These are phyloP conservation scores for Ceratocystis variospora DNA, from an alignment of 2,329 filamentous ascomycete species.

Conservation along the genomic window DNA sequence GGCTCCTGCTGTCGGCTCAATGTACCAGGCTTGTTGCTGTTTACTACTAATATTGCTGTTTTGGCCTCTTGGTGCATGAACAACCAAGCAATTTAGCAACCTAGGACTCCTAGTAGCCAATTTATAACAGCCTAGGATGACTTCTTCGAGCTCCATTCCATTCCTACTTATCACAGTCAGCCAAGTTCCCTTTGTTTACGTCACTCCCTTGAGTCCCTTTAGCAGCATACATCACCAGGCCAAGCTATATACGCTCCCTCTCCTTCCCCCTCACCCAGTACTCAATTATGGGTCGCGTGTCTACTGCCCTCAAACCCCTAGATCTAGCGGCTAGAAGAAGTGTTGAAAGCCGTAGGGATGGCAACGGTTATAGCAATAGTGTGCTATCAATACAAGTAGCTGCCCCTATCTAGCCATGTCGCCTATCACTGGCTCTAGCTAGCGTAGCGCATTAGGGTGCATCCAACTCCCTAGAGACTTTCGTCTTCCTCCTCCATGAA, in stretches of 20 bases:
- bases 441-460: not conserved
- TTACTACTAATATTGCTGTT: not conserved
- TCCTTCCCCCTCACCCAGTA: not conserved
- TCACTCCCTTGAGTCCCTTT: not conserved
- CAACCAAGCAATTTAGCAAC: not conserved
- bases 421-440: not conserved
- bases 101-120: not conserved
- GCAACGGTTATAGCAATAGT: no score
- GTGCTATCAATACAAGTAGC: no score
- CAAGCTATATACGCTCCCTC: no score
- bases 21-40: not conserved
- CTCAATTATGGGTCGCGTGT: no score
- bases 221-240: not conserved
- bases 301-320: no score
- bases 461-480: no score
- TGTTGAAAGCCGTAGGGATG: no score
- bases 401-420: no score
- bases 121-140: not conserved
- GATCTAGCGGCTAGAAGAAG: no score
- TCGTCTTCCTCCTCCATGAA: not conserved
- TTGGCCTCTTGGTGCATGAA: not conserved
- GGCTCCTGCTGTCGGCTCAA: not conserved
- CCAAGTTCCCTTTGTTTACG: not conserved
- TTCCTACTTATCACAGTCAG: no score
- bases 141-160: not conserved